phyloP scores from a whole-genome alignment of 2,329 filamentous ascomycete species.

The Cladosporium sp. region DNA sequence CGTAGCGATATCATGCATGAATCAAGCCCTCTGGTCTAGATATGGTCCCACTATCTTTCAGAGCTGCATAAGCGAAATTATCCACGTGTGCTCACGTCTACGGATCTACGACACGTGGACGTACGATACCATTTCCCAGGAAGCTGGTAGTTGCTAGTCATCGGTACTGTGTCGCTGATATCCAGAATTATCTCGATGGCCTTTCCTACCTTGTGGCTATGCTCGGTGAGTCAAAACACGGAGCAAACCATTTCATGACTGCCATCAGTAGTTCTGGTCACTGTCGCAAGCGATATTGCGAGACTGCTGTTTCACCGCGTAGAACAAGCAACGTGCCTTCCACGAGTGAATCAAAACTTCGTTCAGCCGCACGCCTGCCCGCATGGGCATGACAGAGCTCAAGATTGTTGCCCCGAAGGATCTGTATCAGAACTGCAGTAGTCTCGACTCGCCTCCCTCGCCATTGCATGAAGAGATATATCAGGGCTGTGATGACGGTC shows the following conservation, averaged over 20 bases:
- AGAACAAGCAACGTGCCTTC: not conserved
- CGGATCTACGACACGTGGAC: too few relatives aligned
- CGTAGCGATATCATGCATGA: not conserved
- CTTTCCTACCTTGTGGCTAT: not conserved
- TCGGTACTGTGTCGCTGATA: not conserved
- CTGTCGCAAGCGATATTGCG: not conserved
- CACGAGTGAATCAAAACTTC: not conserved
- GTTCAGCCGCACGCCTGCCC: not conserved
- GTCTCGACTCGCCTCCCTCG: not conserved
- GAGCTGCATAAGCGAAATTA: not conserved
- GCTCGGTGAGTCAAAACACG: not conserved
- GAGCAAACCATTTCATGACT: not conserved
- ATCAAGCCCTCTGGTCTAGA: not conserved
- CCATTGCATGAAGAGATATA: not conserved
- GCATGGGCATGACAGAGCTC: not conserved
- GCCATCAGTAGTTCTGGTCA: not conserved
- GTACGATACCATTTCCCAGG: not conserved
- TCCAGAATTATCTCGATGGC: not conserved
- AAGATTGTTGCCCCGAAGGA: not conserved
- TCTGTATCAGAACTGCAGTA: not conserved
- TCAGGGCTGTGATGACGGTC: not conserved
- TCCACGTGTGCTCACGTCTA: not conserved
- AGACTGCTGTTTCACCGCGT: not conserved
- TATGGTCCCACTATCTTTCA: not conserved
- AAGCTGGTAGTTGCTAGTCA: not conserved